Evolutionary conservation across 345 rosid species (phyloP), one percentile per base, ranked within the genome.

Genomic region (Citrus glauca): DNA sequence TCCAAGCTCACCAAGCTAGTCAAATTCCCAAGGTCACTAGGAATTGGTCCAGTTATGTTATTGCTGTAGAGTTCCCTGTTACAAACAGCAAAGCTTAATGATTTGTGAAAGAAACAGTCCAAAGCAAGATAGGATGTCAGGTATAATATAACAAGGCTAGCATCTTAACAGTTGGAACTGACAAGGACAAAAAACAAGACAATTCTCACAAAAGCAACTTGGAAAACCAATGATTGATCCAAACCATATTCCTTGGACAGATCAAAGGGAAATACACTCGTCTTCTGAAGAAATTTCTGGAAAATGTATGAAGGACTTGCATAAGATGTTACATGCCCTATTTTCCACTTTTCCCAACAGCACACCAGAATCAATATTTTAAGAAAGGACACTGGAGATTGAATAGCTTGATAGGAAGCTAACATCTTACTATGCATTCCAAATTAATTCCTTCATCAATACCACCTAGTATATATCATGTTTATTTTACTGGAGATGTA

Each of bases 1-100:
- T 96, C 99, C 95, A 96, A 88, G 86, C 99, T 96, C 81, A 96
- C 98, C 86, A 96, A 85, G 89, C 81, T 94, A 72, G 98, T 96
- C 83, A 96, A 83, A 81, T 94, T 96, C 72, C 99, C 99, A 76
- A 94, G 95, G 82, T 96, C 97, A 81, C 90, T 90, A 69, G 99
- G 99, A 80, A 96, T 87, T 1, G 90, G 89, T 77, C 99, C 99
- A 62, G 89, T 91, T 77, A 94, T 88, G 82, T 92, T 96, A 80
- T 96, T 96, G 84, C 98, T 91, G 84, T 96, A 96, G 72, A 96
- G 95, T 73, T 96, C 99, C 95, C 99, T 96, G 92, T 74, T 73
- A 84, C 28, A 72, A 65, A 69, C 42, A 78, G 63, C 13, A 38
- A 5, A 37, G 55, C 71, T 75, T 45, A 64, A 61, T 72, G 28